Evolutionary conservation across 768 basidiomycete genomes (phyloP), one percentile per base, ranked within the genome.

Genomic region (Tulasnella sp.): DNA sequence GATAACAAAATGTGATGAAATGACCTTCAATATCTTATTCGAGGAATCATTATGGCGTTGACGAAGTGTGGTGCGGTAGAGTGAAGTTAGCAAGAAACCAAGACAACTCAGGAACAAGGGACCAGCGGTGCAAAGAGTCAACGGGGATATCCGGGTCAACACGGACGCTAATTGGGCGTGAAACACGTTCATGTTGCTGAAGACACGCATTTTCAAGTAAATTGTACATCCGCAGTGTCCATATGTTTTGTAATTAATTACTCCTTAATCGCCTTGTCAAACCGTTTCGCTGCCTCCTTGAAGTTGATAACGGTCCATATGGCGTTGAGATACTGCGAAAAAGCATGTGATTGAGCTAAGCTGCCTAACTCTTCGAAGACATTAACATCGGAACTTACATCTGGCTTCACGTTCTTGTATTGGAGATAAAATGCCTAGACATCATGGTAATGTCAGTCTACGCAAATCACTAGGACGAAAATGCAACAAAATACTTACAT

Each of bases 261-360:
- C 7, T 57, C 58, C 39, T 53, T 53, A 31, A 49, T 40, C 15
- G 67, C 74, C 39, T 71, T 71, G 42, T 61, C 48, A 48, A 67
- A 64, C 55, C 76, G 67, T 55, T 70, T 69, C 63, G 91, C 88
- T 5, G 90, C 93, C 68, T 93, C 88, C 60, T 86, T 77, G 68
- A 90, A 96, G 73, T 95, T 90, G 74, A 96, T 77, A 54, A 98
- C 90, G 58, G 80, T 81, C 90, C 92, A 96, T 63, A 96, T 90
- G 19, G 89, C 89, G 41, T 76, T 78, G 65, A 98, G 79, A 71
- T 98, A 96, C 90, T 91, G 58, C 25, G 40, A 39, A 37, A 51
- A 28, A 25, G 32, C 7, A 27, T 5, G 16, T 15, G 33, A 24
- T 41, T 22, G 37, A 6, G 16, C 15, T 16, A 34, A 33, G 33